Evolutionary conservation across 139 green algal genomes (phyloP).

Genomic region (Haematococcus lacustris): DNA sequence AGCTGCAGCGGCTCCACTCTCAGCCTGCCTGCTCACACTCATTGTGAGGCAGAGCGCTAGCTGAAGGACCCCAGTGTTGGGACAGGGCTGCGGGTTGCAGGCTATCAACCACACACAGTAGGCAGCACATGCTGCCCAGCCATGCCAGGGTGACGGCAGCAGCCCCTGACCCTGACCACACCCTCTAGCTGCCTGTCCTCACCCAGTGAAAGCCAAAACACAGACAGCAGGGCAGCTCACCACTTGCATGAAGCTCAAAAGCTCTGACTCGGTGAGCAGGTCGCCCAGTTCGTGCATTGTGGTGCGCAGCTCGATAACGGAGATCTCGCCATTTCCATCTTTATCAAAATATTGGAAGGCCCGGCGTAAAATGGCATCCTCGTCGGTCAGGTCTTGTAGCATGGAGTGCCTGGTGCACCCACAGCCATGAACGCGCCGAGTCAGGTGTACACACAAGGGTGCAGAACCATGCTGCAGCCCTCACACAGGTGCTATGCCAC

Average conservation of each 20-base stretch:
- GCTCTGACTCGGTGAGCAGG: conserved; percentile 45
- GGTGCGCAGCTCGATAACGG: conserved; percentile 27
- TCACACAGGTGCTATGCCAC: not conserved
- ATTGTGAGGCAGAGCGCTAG: too few relatives aligned
- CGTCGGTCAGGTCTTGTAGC: conserved; percentile 37
- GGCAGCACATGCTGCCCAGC: too few relatives aligned
- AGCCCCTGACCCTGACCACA: too few relatives aligned
- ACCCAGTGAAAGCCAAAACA: too few relatives aligned
- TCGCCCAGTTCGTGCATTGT: conserved; percentile 50
- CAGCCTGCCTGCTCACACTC: too few relatives aligned
- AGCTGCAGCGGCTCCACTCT: too few relatives aligned
- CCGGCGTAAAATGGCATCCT: conserved; percentile 38
- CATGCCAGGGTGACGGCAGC: too few relatives aligned
- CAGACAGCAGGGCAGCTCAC: too few relatives aligned
- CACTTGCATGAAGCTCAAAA: conserved; percentile 29
- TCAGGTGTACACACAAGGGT: not conserved
- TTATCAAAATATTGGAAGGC: conserved; percentile 52
- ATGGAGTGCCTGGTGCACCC: conserved; percentile 29
- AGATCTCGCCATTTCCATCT: conserved; percentile 31
- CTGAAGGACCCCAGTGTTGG: too few relatives aligned
- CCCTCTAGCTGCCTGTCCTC: too few relatives aligned
- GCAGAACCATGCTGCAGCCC: not conserved
- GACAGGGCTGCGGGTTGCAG: too few relatives aligned
- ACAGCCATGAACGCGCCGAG: not conserved
- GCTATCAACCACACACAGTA: too few relatives aligned